phyloP scores from a whole-genome alignment of 164 flowering plant genomes.

The Sextonia rubra region DNA sequence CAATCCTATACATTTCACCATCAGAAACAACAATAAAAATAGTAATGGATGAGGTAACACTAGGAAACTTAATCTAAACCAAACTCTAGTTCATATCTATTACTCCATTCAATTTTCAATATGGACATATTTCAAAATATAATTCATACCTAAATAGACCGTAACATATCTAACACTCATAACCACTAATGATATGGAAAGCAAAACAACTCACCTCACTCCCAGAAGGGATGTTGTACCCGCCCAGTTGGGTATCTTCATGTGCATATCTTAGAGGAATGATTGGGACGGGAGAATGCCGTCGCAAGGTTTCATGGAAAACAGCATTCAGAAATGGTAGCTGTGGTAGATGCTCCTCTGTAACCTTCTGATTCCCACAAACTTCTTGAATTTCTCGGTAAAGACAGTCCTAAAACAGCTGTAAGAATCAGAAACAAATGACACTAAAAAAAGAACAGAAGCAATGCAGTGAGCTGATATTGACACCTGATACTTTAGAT shows the following conservation, averaged over 20 bases:
- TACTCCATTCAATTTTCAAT: no score
- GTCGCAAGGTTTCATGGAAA: slow-evolving; percentile 88
- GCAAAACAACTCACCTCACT: slow-evolving; percentile 44
- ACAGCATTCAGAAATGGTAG: slow-evolving; percentile 68
- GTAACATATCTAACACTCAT: not conserved
- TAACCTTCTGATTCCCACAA: slow-evolving; percentile 55
- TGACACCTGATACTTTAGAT: slow-evolving; percentile 53
- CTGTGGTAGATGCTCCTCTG: slow-evolving; percentile 60
- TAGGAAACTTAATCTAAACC: no score
- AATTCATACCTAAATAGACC: no score
- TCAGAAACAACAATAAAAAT: no score
- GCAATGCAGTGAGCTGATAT: not conserved
- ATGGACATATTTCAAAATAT: no score
- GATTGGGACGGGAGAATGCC: slow-evolving; percentile 72
- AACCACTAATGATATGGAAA: not conserved
- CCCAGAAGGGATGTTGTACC: slow-evolving; percentile 74
- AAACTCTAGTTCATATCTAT: no score
- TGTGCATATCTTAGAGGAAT: slow-evolving; percentile 74
- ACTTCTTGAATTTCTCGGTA: slow-evolving; percentile 45
- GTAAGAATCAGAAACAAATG: not conserved
- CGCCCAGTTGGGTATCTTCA: slow-evolving; percentile 84
- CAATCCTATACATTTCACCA: no score
- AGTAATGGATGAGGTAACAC: no score
- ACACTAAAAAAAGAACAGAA: not conserved
- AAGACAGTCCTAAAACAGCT: slow-evolving; percentile 41